Evolutionary conservation across 1,284 basidiomycete species (phyloP).

Genomic region (Lentinus polychrous): DNA sequence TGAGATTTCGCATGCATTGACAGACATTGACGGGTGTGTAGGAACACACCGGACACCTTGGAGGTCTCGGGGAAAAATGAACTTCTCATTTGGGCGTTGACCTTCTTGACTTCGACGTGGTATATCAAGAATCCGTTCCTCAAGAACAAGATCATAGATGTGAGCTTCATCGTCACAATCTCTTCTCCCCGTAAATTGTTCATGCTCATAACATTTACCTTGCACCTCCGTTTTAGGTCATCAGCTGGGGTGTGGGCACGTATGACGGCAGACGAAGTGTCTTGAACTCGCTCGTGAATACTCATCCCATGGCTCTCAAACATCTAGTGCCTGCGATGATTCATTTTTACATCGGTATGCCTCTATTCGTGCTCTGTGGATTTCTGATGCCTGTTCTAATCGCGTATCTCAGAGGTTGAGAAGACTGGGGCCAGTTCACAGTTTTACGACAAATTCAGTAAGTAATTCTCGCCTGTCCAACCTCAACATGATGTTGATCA

Average conservation of each 20-base stretch:
- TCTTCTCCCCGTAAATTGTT: no score
- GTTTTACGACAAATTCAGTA: slow-evolving; percentile 97
- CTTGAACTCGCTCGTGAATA: slow-evolving; percentile 78
- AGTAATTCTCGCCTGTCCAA: slow-evolving; percentile 27
- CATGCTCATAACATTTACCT: no score
- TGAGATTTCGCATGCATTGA: not conserved
- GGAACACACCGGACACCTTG: slow-evolving; percentile 75
- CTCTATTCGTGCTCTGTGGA: not conserved
- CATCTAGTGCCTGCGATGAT: slow-evolving; percentile 91
- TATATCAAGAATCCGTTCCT: slow-evolving; percentile 99
- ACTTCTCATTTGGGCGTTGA: slow-evolving; percentile 85
- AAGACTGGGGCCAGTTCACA: slow-evolving; percentile 96
- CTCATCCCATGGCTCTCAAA: slow-evolving; percentile 78
- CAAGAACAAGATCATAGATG: slow-evolving; percentile 96
- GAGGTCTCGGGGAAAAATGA: slow-evolving; percentile 81
- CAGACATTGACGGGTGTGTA: slow-evolving; percentile 22
- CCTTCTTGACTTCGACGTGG: slow-evolving; percentile 90
- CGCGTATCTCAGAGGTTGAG: slow-evolving; percentile 75
- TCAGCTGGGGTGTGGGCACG: slow-evolving; percentile 64
- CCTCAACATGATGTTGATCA: slow-evolving; percentile 6
- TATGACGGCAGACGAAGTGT: slow-evolving; percentile 75
- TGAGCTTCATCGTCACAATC: slow-evolving; percentile 28
- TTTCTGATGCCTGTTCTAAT: not conserved
- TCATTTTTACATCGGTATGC: slow-evolving; percentile 89
- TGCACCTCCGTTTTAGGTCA: slow-evolving; percentile 22